Base-by-base conservation (phyloP, 2,329 filamentous ascomycete genomes). In the Lasiodiplodia gonubiensis region DNA sequence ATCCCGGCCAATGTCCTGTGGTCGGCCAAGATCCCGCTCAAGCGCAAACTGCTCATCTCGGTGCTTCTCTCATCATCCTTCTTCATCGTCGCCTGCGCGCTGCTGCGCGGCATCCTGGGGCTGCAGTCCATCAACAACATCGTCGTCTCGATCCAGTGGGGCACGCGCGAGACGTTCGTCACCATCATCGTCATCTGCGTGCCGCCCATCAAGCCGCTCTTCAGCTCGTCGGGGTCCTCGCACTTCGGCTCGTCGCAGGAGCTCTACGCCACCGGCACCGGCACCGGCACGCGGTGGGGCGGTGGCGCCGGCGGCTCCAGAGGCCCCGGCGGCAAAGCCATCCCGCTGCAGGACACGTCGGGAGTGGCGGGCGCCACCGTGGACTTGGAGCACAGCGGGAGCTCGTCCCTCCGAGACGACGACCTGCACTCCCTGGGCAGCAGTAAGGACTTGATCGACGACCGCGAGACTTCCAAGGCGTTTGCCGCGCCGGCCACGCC, bases 211-310 rank as follows among this genome's bases (percentile, higher is more conserved):
- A 81, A 80, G 37, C 79, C 80, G 2, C 71, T 81, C 16, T 80
- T 82, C 73, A 89, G 4, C 88, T 14, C 42, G 18, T 21, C 42
- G 7, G 88, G n/a, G 86, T 87, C 71, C 86, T 89, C 83, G 86
- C 88, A 61, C 39, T 16, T 14, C 2, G 42, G 57, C 25, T 61
- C 57, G 5, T 61, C 57, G 5, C 48, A 46, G 18, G 57, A 27
- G n/a, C 25, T 49, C 2, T 46, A 46, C n/a, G 42, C 18, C 18
- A 46, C 42, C 7, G 42, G 42, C 7, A 46, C 42, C 18, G 42
- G 42, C 18, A 11, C 42, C 18, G 42, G 42, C 1, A 46, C n/a
- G 8, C n/a, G 42, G 18, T 46, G 42, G 42, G 42, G 39, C 14
- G 39, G 39, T 7, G 37, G 37, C 6, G 37, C 37, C 2, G 42